Evolutionary conservation across 208 protist species (phyloP).

Genomic region (Crithidia acanthocephali): DNA sequence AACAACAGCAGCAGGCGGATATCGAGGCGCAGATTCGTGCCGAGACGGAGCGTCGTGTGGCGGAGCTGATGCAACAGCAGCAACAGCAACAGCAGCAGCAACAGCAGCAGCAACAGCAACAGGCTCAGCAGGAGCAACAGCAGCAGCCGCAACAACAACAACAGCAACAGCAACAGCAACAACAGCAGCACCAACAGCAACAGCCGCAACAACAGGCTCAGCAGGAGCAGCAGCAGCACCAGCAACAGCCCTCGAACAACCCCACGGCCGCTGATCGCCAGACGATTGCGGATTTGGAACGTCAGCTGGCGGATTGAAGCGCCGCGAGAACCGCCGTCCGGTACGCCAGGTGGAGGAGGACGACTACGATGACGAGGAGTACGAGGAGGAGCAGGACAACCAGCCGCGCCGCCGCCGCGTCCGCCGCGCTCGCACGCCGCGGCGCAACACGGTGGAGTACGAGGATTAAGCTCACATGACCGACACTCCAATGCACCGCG

Average conservation of each 20-base stretch:
- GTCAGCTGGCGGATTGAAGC: constrained; percentile 47
- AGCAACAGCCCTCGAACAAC: constrained; percentile 10
- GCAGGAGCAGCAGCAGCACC: constrained; percentile 11
- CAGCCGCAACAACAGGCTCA: constrained; percentile 10
- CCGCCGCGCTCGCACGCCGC: constrained; percentile 27
- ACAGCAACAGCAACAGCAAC: constrained; percentile 15
- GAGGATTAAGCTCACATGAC: constrained; percentile 12
- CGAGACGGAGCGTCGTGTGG: constrained; percentile 10
- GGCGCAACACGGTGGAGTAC: constrained; percentile 17
- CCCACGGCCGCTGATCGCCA: constrained; percentile 13
- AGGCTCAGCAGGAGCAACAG: constrained; percentile 13
- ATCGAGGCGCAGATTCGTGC: constrained; percentile 10
- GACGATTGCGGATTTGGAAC: constrained; percentile 44
- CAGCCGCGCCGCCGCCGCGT: constrained; percentile 21
- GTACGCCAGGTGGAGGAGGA: constrained; percentile 13
- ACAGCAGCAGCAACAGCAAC: constrained; percentile 4
- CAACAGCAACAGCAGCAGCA: constrained; percentile 16
- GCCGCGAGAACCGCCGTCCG: constrained; percentile 9
- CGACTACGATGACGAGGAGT: constrained; percentile 29
- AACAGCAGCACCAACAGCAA: constrained; percentile 10
- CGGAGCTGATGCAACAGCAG: constrained; percentile 1
- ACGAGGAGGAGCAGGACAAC: constrained; percentile 32
- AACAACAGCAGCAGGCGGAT: constrained; percentile 13
- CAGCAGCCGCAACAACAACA: constrained; percentile 20
- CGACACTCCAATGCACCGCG: too few relatives aligned